Conservation (phyloP, 129 eudicot genomes). For the Helianthus annuus region DNA sequence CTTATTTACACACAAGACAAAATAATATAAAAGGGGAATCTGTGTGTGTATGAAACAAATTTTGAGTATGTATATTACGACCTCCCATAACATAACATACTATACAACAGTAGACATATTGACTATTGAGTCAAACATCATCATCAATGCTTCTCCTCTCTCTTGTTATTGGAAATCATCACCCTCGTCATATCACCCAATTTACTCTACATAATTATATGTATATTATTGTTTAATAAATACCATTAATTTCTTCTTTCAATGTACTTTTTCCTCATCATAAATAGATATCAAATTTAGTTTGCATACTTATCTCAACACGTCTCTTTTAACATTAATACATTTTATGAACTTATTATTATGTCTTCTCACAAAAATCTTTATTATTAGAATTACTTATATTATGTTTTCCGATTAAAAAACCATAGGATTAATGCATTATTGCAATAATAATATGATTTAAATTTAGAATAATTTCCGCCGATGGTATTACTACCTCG, state of each 20-base stretch:
- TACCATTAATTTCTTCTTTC: neutral
- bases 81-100: neutral
- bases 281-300: slow-evolving; percentile 8
- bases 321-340: neutral
- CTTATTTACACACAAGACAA: neutral
- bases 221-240: slow-evolving; percentile 6
- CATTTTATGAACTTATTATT: neutral
- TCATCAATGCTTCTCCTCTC: slow-evolving; percentile 25
- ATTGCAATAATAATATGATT: neutral
- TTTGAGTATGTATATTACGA: neutral
- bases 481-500: slow-evolving; percentile 27
- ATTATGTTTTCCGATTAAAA: too few species aligned
- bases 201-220: slow-evolving; percentile 9
- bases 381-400: too few species aligned
- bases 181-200: slow-evolving; percentile 16
- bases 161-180: slow-evolving; percentile 29
- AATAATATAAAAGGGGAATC: neutral
- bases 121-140: slow-evolving; percentile 26
- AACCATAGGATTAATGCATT: too few species aligned
- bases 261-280: slow-evolving; percentile 1
- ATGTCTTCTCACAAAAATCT: neutral
- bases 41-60: slow-evolving; percentile 2
- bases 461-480: slow-evolving; percentile 19
- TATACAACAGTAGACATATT: too few species aligned
- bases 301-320: neutral